Base-by-base conservation (phyloP, 495 filamentous ascomycete species). In the Trichoderma virens region DNA sequence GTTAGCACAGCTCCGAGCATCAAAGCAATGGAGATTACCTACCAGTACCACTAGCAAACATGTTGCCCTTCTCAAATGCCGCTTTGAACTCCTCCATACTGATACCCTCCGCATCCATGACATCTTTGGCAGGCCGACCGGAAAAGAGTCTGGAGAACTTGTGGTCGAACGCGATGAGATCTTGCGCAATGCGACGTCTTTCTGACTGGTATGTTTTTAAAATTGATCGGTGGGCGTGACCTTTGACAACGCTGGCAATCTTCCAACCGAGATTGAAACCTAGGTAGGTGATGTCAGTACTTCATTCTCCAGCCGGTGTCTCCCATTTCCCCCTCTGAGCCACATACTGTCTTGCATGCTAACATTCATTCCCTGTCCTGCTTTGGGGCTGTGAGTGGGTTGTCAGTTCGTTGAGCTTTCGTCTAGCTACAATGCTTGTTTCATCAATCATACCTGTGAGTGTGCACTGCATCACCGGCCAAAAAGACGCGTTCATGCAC, bases 241-340 rank as follows among this genome's bases (percentile, higher is more conserved):
- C 86, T 28, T 85, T 80, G 31, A 86, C 75, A 1, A 84, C 81
- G 23, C 85, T 76, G 63, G 82, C 83, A 34, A 92, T 75, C 70
- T 92, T 92, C 90, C 90, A 93, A 18, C 80, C 86, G 4, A 93
- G 75, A 66, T 92, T 92, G 79, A 84, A 90, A 11, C 84, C 82
- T 35, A n/a, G 34, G 13, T 35, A 13, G 6, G 32, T 35, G 34
- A n/a, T 35, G 34, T 35, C 13, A 35, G 34, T 13, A 3, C 34
- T 13, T 13, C 34, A 35, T 35, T 6, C 34, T 13, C 34, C 13
- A 13, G 6, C 13, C 34, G 34, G 6, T 6, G 34, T 7, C 13
- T 7, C 34, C 6, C 13, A 35, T 6, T 35, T n/a, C n/a, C n/a
- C n/a, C n/a, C 34, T 35, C 13, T 35, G 6, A 35, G 13, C 13